Base-by-base conservation (phyloP, 805 yeast genomes). In the Nakazawaea laoshanensis region DNA sequence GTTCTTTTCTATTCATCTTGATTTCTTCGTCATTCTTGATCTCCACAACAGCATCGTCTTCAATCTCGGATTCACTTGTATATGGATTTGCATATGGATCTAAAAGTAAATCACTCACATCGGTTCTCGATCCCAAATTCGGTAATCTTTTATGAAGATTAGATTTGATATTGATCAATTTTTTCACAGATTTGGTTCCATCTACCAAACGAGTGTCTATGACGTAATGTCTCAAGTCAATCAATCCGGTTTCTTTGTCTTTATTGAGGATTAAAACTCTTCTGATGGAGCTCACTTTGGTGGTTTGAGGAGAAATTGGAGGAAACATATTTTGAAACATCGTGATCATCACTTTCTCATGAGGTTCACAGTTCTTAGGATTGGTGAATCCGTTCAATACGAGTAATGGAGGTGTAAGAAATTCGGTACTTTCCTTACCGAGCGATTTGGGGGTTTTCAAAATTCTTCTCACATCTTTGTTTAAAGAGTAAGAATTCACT, bases 311-410 rank as follows among this genome's bases (percentile, higher is more conserved):
- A 38, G 86, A 80, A 43, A 92, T 79, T 14, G 98, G 85, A 5
- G 98, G 99, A 55, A 89, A 85, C 74, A 92, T 76, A 59, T 86
- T 87, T 59, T 92, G 98, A 61, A 92, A 85, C 63, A 87, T 77
- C 3, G 96, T 84, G 19, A 94, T 75, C 36, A 87, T 54, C 40
- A 89, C 66, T 47, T 86, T 84, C 53, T 89, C 97, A 44, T 78
- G 77, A 23, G 74, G 69, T 23, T 65, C 71, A 14, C 79, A 74
- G 36, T 70, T 74, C 33, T 67, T 63, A 26, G 84, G 79, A 35
- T 79, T 77, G 24, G 63, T 62, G 53, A 92, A 92, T n/a, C 95
- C 95, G 56, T 92, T 89, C 66, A 92, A 65, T 3, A 92, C 97
- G 41, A 92, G 61, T 44, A 92, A 64, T 5, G 99, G 98, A 13